Conservation (phyloP, 345 rosid genomes). For the Hypericum perforatum region DNA sequence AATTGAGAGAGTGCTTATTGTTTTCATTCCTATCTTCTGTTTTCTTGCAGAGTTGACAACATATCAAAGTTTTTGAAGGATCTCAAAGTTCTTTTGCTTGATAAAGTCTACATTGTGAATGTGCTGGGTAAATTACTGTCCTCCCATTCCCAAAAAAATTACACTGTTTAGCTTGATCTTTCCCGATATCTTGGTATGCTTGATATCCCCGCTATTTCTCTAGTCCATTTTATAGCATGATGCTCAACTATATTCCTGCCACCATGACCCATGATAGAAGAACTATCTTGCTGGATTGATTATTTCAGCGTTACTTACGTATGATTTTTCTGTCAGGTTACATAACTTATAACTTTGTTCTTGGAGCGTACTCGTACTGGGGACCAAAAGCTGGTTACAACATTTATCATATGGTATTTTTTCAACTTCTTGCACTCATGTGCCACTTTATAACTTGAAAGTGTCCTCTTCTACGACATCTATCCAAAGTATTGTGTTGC, state of each 20-base stretch:
- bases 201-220: no score
- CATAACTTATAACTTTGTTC: conserved; percentile 7
- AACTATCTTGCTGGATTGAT: background rate
- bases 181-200: no score
- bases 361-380: conserved; percentile 10
- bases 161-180: no score
- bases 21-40: conserved; percentile 3
- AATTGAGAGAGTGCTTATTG: background rate
- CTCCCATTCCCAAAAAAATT: no score
- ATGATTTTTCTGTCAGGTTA: background rate
- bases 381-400: conserved; percentile 11
- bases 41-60: conserved; percentile 9
- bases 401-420: conserved; percentile 12
- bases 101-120: conserved; percentile 5
- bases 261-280: no score
- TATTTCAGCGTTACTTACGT: background rate
- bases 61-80: conserved; percentile 7
- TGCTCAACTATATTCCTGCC: no score
- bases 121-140: background rate
- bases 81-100: conserved; percentile 8
- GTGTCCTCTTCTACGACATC: background rate
- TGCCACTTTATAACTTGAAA: background rate
- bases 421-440: background rate
- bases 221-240: no score
- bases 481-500: background rate